Evolutionary conservation across 768 basidiomycete genomes (phyloP).

Genomic region (Collybiopsis confluens): DNA sequence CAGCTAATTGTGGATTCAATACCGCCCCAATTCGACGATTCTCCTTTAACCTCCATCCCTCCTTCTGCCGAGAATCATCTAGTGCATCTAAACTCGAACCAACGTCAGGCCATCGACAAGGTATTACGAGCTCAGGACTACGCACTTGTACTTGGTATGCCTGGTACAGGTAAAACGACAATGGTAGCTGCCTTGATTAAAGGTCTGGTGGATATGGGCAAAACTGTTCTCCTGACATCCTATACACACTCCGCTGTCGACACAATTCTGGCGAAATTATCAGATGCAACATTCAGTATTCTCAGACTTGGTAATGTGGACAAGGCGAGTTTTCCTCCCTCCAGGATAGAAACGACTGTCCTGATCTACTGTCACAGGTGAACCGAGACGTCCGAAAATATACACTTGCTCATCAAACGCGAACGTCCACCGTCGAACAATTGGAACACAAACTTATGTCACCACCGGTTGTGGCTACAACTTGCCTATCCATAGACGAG

Average conservation of each 20-base stretch:
- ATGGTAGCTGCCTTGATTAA: conserved; percentile 87
- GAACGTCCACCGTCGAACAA: conserved; percentile 70
- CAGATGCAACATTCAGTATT: conserved; percentile 63
- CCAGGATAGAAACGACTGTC: background rate
- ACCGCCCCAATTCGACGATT: conserved; percentile 54
- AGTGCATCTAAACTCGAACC: conserved; percentile 61
- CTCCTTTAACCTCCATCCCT: conserved; percentile 15
- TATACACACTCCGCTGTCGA: conserved; percentile 99
- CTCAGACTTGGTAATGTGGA: conserved; percentile 87
- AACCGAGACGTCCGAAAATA: conserved; percentile 76
- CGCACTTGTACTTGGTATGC: conserved; percentile 93
- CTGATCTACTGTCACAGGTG: conserved; percentile 42
- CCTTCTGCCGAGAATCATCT: conserved; percentile 25
- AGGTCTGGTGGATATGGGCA: conserved; percentile 72
- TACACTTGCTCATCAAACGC: conserved; percentile 54
- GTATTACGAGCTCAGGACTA: conserved; percentile 84
- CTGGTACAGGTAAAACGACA: conserved; percentile 97
- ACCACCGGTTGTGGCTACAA: conserved; percentile 94
- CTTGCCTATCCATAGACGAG: conserved; percentile 93
- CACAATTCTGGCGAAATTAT: conserved; percentile 86
- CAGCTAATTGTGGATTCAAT: conserved; percentile 80
- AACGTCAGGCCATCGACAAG: conserved; percentile 66
- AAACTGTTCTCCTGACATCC: conserved; percentile 83
- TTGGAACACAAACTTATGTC: conserved; percentile 78
- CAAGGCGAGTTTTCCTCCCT: conserved; percentile 52